Evolutionary conservation across 495 filamentous ascomycete genomes (phyloP).

Genomic region (Friedmanniomyces endolithicus): DNA sequence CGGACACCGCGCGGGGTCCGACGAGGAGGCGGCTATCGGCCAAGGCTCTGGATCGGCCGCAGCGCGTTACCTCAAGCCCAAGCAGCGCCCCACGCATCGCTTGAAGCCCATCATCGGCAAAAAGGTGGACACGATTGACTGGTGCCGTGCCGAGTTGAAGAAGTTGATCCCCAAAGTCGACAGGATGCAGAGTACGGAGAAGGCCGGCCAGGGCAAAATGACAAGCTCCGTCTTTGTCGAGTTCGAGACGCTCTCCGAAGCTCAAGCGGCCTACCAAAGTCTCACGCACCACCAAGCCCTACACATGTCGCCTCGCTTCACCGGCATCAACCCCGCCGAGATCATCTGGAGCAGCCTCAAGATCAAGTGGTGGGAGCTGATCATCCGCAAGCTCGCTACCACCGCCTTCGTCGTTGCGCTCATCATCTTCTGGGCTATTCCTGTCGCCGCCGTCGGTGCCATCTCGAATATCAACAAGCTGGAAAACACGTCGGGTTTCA

Average conservation of each 20-base stretch:
- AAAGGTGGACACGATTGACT: slow-evolving; percentile 93
- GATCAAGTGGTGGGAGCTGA: slow-evolving; percentile 78
- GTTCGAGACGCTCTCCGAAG: slow-evolving; percentile 66
- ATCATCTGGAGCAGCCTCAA: slow-evolving; percentile 80
- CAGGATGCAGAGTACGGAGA: slow-evolving; percentile 60
- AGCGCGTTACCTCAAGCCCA: slow-evolving; percentile 59
- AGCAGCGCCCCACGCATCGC: slow-evolving; percentile 77
- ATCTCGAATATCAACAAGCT: slow-evolving; percentile 77
- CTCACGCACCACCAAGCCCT: slow-evolving; percentile 80
- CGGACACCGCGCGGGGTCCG: slow-evolving; percentile 31
- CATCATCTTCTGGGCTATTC: slow-evolving; percentile 94
- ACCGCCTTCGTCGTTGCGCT: slow-evolving; percentile 59
- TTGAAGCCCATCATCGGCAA: slow-evolving; percentile 69
- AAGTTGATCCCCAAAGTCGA: slow-evolving; percentile 71
- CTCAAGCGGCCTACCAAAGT: slow-evolving; percentile 75
- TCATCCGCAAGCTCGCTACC: slow-evolving; percentile 59
- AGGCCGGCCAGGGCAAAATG: slow-evolving; percentile 51
- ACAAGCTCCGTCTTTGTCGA: slow-evolving; percentile 78
- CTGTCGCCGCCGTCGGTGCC: slow-evolving; percentile 70
- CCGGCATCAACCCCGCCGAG: slow-evolving; percentile 73
- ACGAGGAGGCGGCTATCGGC: slow-evolving; percentile 32
- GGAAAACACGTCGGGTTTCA: slow-evolving; percentile 38
- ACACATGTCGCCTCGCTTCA: slow-evolving; percentile 85
- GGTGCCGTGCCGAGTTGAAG: slow-evolving; percentile 71
- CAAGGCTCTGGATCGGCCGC: slow-evolving; percentile 49